Evolutionary conservation across 139 green algal species (phyloP), one percentile per base, ranked within the genome.

Genomic region (Chlorella sp.): DNA sequence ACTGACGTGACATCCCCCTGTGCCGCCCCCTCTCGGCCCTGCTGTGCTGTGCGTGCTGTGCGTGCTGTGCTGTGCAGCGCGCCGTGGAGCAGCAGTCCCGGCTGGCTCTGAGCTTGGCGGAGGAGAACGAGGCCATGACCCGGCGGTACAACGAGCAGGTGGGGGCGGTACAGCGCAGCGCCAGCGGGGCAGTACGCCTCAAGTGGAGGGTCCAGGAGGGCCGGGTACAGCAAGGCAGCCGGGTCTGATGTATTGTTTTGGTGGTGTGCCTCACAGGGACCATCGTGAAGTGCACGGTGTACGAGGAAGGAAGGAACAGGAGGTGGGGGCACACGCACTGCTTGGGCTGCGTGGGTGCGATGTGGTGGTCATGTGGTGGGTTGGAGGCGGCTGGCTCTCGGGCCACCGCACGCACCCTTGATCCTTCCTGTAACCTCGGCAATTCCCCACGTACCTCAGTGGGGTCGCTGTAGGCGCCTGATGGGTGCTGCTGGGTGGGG

Each of bases 91-190:
- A 95, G 89, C 92, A 95, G 77, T 69, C 81, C 3, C 83, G 85
- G 71, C 84, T 95, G 64, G 92, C 93, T 40, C 91, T 93, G 37
- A 88, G 83, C 22, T 78, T 97, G 22, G 76, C 81, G 22, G 93
- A 94, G 21, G 95, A 97, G 88, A 95, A 96, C 69, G 87, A 94
- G 83, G 66, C 48, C 26, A 89, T 97, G 22, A 86, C 66, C 4
- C 80, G 92, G 88, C 90, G 89, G 84, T 92, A 94, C 89, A 97
- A 96, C 78, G 42, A 90, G 73, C 92, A 91, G 71, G 81, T 83
- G 40, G 39, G 71, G 26, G 37, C 40, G 9, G 40, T 85, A 18
- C 81, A 14, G n/a, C n/a, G n/a, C n/a, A 1, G 53, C 15, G 3
- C 42, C 30, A 48, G 78, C 78, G 15, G 39, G n/a, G 69, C 15